Evolutionary conservation across 345 rosid species (phyloP).

Genomic region (Citrus medica): DNA sequence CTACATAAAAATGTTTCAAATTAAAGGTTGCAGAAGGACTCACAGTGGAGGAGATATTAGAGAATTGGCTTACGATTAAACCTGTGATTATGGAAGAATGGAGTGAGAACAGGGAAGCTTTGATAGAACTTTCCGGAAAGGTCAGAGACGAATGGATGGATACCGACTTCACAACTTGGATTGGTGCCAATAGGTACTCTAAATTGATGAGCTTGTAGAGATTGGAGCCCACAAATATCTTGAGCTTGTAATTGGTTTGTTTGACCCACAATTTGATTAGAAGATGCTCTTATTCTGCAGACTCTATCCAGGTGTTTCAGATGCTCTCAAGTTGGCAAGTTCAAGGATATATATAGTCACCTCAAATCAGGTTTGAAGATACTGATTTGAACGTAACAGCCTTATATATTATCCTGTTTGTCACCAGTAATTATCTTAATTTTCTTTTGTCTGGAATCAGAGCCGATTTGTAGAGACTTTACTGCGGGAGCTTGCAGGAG

Average conservation of each 20-base stretch:
- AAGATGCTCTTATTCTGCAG: conserved; percentile 34
- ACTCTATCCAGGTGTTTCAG: conserved; percentile 87
- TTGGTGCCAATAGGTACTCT: conserved; percentile 89
- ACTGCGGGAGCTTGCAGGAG: too few species aligned
- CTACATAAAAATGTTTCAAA: conserved; percentile 3
- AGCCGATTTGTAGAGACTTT: too few species aligned
- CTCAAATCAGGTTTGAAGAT: conserved; percentile 62
- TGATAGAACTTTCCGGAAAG: conserved; percentile 75
- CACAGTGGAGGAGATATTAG: conserved; percentile 65
- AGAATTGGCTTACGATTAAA: conserved; percentile 71
- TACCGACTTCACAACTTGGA: conserved; percentile 68
- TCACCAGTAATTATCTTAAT: neutral
- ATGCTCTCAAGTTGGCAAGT: conserved; percentile 79
- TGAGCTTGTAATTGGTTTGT: neutral
- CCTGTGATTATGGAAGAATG: conserved; percentile 82
- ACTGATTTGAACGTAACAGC: neutral
- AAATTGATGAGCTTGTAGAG: neutral
- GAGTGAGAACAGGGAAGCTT: conserved; percentile 61
- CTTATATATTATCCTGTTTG: neutral
- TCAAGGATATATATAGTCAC: conserved; percentile 76
- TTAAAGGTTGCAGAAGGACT: conserved; percentile 80
- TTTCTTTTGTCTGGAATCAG: neutral
- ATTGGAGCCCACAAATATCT: neutral
- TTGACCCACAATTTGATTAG: conserved; percentile 2
- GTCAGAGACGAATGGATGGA: conserved; percentile 93